Evolutionary conservation across 2,329 filamentous ascomycete species (phyloP).

Genomic region (Xylaria sp.): DNA sequence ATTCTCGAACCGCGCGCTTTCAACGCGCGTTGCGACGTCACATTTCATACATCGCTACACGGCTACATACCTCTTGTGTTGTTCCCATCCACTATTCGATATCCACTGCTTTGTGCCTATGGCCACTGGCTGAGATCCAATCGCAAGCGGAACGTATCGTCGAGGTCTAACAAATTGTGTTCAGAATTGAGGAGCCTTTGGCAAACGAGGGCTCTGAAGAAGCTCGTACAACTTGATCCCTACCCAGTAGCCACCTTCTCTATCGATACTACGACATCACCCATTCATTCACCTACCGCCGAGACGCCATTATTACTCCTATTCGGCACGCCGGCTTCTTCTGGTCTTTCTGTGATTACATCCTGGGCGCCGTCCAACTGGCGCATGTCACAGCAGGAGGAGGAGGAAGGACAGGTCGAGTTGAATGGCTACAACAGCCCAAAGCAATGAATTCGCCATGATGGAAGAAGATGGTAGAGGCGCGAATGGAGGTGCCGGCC

Average conservation of each 20-base stretch:
- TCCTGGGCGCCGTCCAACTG: background rate
- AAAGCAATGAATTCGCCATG: constrained; percentile 45
- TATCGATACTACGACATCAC: constrained; percentile 1
- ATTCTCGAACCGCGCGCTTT: constrained; percentile 35
- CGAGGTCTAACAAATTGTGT: background rate
- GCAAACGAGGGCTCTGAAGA: constrained; percentile 8
- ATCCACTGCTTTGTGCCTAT: background rate
- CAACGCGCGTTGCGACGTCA: constrained; percentile 33
- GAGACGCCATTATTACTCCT: background rate
- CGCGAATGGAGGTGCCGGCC: constrained; percentile 36
- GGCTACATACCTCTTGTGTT: background rate
- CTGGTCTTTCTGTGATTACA: background rate
- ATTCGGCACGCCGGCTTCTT: background rate
- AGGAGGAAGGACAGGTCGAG: background rate
- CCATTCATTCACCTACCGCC: background rate
- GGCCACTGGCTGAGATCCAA: constrained; percentile 16
- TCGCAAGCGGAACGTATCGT: background rate
- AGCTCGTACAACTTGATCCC: constrained; percentile 16
- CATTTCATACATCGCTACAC: constrained; percentile 6
- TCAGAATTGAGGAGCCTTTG: constrained; percentile 13
- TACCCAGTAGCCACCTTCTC: constrained; percentile 2
- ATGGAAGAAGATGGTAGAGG: constrained; percentile 47
- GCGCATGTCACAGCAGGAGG: background rate
- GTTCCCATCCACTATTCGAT: background rate
- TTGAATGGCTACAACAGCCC: constrained; percentile 41